Base-by-base conservation (phyloP, 164 flowering plant species). In the Nelumbo lutea region DNA sequence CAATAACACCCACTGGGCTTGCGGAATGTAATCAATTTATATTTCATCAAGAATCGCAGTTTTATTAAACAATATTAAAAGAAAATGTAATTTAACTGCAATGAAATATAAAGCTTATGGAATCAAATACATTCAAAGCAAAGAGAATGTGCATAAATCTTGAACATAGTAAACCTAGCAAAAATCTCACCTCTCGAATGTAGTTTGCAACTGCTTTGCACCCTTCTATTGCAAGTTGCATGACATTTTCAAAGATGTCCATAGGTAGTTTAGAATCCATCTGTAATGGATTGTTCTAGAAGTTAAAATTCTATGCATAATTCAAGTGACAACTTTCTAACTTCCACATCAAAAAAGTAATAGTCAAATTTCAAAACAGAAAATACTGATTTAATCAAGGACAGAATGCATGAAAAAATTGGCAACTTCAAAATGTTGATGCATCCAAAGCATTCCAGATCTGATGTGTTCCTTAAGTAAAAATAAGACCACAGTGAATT, bases 141-240 rank as follows among this genome's bases (percentile, higher is more conserved):
- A 53, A 38, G 13, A 62, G 5, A 2, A 47, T 2, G 38, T 5
- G 42, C 13, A 62, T 2, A 50, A 45, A 15, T 15, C 45, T 5
- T n/a, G 15, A 48, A 8, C 3, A 48, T 13, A 15, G n/a, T 2
- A 40, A 63, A 45, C n/a, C 38, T 48, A 53, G 3, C 64, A 11
- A 51, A 4, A 51, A 62, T 5, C 82, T 71, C 86, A 93, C 98
- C 65, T 89, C 90, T 39, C 92, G 85, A 48, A 91, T 84, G 79
- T 86, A 85, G 76, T 73, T 85, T 65, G 97, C 95, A 42, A 90
- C 64, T 38, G 96, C 98, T 78, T 91, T 94, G 89, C 98, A 94
- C 70, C 98, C 98, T 81, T 90, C 98, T 61, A 44, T 72, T 41
- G 95, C 98, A 11, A 94, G 86, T 78, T 90, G 85, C 95, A 94